phyloP scores from a whole-genome alignment of 257 asterid genomes.

The Solanum sitiens region DNA sequence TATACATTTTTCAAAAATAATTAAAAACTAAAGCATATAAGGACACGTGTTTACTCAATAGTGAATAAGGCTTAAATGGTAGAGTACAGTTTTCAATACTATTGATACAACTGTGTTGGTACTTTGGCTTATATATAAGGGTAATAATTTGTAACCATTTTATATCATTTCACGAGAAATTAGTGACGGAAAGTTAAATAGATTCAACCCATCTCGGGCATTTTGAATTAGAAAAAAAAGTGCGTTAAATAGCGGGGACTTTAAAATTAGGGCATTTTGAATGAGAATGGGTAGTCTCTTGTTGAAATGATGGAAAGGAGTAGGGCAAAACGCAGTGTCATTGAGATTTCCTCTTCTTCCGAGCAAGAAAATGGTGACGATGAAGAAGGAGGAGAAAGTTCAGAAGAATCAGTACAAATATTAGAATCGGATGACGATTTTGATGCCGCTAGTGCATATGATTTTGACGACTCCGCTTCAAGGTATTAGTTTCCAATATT shows the following conservation, averaged over 20 bases:
- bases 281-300: background rate
- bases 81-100: too few relatives aligned
- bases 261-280: background rate
- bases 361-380: background rate
- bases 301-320: constrained; percentile 4
- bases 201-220: background rate
- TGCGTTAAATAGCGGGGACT: background rate
- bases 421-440: constrained; percentile 6
- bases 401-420: constrained; percentile 21
- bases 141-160: background rate
- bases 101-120: too few relatives aligned
- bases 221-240: too few relatives aligned
- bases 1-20: too few relatives aligned
- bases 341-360: constrained; percentile 41
- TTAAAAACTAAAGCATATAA: too few relatives aligned
- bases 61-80: too few relatives aligned
- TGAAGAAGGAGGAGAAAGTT: background rate
- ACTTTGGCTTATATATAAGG: too few relatives aligned
- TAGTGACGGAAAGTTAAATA: background rate
- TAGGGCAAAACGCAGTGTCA: constrained; percentile 8
- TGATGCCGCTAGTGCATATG: constrained; percentile 3
- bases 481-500: constrained; percentile 13
- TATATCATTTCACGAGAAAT: background rate
- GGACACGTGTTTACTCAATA: too few relatives aligned
- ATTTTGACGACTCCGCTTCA: constrained; percentile 20